Conservation (phyloP, 768 basidiomycete species). For the Suillus clintonianus region DNA sequence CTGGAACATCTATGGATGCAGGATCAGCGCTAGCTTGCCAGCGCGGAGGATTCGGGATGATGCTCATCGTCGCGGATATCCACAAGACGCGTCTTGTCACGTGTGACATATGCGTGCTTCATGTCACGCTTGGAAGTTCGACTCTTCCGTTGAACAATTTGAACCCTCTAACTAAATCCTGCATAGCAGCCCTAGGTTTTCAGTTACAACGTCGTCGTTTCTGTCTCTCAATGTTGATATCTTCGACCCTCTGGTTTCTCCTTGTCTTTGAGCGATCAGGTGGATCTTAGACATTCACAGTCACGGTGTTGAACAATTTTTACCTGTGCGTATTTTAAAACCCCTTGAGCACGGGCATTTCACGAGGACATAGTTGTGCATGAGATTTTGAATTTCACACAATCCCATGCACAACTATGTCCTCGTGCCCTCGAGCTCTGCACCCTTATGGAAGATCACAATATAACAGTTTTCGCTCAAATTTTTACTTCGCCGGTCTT, state of each 20-base stretch:
- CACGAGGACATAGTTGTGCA: no score
- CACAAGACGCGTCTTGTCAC: constrained; percentile 19
- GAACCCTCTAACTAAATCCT: no score
- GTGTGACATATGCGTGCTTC: constrained; percentile 24
- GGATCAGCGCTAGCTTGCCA: constrained; percentile 72
- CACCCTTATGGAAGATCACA: not conserved
- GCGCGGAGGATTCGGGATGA: constrained; percentile 62
- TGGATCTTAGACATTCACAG: not conserved
- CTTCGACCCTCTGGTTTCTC: not conserved
- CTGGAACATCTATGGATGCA: constrained; percentile 64
- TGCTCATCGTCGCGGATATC: constrained; percentile 29
- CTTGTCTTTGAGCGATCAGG: not conserved
- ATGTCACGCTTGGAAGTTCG: constrained; percentile 4
- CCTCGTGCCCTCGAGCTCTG: no score
- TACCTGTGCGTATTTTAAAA: not conserved
- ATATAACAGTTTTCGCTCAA: not conserved
- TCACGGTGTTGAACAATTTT: not conserved
- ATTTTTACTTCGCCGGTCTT: not conserved
- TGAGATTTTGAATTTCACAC: no score
- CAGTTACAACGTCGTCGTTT: no score
- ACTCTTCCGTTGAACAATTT: no score
- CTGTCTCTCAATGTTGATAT: no score
- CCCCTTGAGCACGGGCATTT: no score
- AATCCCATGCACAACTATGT: no score
- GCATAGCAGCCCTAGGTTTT: no score